phyloP scores from a whole-genome alignment of 306 rosid genomes.

The Casuarina cunninghamiana region DNA sequence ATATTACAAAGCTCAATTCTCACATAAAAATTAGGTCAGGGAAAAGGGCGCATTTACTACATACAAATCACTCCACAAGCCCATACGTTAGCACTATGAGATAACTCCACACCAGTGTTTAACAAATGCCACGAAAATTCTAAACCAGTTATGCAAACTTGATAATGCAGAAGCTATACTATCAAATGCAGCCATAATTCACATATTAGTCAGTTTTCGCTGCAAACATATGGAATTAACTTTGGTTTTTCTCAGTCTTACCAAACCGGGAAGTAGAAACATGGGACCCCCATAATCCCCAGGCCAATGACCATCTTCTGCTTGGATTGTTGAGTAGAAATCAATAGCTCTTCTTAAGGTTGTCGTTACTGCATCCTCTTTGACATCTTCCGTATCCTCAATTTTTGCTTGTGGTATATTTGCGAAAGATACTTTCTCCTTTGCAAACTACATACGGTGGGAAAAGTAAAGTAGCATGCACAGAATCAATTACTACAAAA shows the following conservation, averaged over 20 bases:
- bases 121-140: not conserved
- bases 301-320: conserved; percentile 89
- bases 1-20: no score
- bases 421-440: conserved; percentile 48
- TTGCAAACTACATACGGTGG: conserved; percentile 46
- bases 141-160: not conserved
- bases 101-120: no score
- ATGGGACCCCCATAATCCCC: conserved; percentile 96
- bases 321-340: conserved; percentile 75
- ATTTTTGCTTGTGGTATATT: conserved; percentile 56
- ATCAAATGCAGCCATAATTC: not conserved
- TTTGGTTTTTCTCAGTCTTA: conserved; percentile 23
- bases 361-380: conserved; percentile 47
- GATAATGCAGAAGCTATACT: not conserved
- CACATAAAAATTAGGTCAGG: no score
- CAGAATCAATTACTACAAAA: not conserved
- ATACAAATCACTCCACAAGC: no score
- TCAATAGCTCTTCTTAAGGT: conserved; percentile 59
- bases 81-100: no score
- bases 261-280: conserved; percentile 94
- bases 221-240: not conserved
- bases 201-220: not conserved
- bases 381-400: conserved; percentile 52
- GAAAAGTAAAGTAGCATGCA: not conserved
- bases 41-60: no score